phyloP scores from a whole-genome alignment of 2,329 filamentous ascomycete genomes.

The Cercospora sp. region DNA sequence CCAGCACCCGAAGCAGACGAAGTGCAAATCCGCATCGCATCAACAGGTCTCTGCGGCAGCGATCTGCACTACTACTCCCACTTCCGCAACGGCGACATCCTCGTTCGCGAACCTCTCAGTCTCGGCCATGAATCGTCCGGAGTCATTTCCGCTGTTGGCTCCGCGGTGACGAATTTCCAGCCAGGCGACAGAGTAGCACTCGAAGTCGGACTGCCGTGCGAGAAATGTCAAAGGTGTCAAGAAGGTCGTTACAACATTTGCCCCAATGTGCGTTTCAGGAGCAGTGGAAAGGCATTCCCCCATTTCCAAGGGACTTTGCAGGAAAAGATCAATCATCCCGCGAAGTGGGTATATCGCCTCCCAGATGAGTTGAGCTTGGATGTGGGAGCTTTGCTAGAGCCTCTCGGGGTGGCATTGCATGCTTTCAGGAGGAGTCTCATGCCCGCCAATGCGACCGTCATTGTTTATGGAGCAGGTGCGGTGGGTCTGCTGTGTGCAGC shows the following conservation, averaged over 20 bases:
- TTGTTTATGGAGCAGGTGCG: conserved; percentile 63
- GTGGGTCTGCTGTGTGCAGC: conserved; percentile 62
- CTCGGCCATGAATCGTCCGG: conserved; percentile 79
- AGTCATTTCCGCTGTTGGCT: conserved; percentile 71
- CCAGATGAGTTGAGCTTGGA: conserved; percentile 56
- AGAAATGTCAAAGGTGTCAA: conserved; percentile 57
- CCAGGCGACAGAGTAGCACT: conserved; percentile 84
- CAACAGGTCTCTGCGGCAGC: conserved; percentile 70
- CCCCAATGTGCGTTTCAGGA: conserved; percentile 58
- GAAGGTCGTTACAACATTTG: conserved; percentile 64
- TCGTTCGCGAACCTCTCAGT: conserved; percentile 78
- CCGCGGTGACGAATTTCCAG: conserved; percentile 53
- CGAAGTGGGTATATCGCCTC: conserved; percentile 60
- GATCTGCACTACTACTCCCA: conserved; percentile 85
- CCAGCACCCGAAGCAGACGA: conserved; percentile 53
- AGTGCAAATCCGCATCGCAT: conserved; percentile 64
- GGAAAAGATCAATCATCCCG: conserved; percentile 62
- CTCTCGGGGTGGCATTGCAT: conserved; percentile 62
- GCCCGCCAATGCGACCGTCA: conserved; percentile 50
- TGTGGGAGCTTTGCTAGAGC: conserved; percentile 61
- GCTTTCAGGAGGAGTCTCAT: conserved; percentile 57
- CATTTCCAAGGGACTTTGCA: conserved; percentile 66
- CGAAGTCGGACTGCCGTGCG: conserved; percentile 86
- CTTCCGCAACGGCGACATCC: conserved; percentile 82
- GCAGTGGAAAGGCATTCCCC: conserved; percentile 61